Base-by-base conservation (phyloP, 2,329 filamentous ascomycete species). In the Lasiodiplodia hormozganensis region DNA sequence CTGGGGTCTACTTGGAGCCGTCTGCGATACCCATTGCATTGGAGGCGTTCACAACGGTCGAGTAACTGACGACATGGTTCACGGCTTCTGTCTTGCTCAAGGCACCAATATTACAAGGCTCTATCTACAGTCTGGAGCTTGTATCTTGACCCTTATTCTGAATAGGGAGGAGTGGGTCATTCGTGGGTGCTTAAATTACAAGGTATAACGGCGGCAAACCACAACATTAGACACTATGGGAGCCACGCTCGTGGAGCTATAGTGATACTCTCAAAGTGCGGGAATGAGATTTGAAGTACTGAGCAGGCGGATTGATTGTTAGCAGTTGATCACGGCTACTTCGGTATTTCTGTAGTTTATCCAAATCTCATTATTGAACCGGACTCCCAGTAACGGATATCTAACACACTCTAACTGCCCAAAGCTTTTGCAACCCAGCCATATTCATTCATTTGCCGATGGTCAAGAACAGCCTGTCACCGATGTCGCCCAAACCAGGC, bases 401-500 rank as follows among this genome's bases (percentile, higher is more conserved):
- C 52, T 52, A 49, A 31, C 60, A 31, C 47, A n/a, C 47, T 64
- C 47, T 64, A 31, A 36, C 28, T 52, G 6, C 60, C 60, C 40
- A 52, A 21, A n/a, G 18, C 21, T 47, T 60, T 31, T 47, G 21
- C 38, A 16, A 31, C 25, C n/a, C 56, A 40, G 34, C 34, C 60
- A 54, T 36, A 14, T n/a, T 34, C 36, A 49, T 12, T 73, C 77
- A 96, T 79, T 97, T 97, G 25, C 94, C 94, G 78, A 95, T 87
- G 0, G 94, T 97, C 82, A 96, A 83, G 81, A 95, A 97, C 80
- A 98, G 79, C 62, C 95, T 85, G 81, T 98, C 95, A 0, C 95
- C 95, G 68, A 97, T 90, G 81, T 97, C 95, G 1, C 94, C 95
- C 71, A 97, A 76, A 0, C 95, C 95, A 0, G 94, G 94, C 83